Conservation (phyloP, 768 basidiomycete species). For the Termitomyces sp. region DNA sequence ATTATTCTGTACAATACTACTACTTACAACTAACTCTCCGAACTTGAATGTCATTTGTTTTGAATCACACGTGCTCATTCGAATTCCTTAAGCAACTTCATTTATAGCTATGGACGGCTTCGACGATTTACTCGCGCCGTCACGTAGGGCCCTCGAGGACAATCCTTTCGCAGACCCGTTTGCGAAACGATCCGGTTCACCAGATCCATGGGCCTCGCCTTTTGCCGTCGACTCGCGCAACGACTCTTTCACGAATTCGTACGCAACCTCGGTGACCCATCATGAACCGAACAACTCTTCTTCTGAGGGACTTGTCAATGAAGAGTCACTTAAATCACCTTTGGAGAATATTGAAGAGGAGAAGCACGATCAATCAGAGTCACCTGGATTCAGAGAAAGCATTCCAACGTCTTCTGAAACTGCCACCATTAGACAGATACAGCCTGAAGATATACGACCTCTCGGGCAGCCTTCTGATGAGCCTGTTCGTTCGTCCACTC, state of each 20-base stretch:
- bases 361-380: conserved; percentile 25
- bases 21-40: neutral
- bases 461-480: conserved; percentile 13
- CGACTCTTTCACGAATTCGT: conserved; percentile 21
- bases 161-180: conserved; percentile 79
- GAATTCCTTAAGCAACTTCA: neutral
- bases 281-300: conserved; percentile 19
- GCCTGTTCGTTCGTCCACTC: conserved; percentile 6
- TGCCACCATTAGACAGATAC: conserved; percentile 35
- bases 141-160: conserved; percentile 57
- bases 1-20: conserved; percentile 5
- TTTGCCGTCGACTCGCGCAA: conserved; percentile 32
- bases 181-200: conserved; percentile 59
- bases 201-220: conserved; percentile 73
- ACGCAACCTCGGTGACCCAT: conserved; percentile 19
- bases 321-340: conserved; percentile 32
- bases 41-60: neutral
- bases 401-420: conserved; percentile 39
- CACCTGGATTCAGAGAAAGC: conserved; percentile 55
- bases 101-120: conserved; percentile 60
- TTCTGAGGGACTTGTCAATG: conserved; percentile 17
- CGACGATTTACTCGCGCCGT: conserved; percentile 67
- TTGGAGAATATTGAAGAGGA: conserved; percentile 20
- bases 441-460: conserved; percentile 25
- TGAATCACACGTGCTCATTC: neutral